Evolutionary conservation across 2,329 filamentous ascomycete species (phyloP), one percentile per base, ranked within the genome.

Genomic region (Ambrosiella cleistominuta): DNA sequence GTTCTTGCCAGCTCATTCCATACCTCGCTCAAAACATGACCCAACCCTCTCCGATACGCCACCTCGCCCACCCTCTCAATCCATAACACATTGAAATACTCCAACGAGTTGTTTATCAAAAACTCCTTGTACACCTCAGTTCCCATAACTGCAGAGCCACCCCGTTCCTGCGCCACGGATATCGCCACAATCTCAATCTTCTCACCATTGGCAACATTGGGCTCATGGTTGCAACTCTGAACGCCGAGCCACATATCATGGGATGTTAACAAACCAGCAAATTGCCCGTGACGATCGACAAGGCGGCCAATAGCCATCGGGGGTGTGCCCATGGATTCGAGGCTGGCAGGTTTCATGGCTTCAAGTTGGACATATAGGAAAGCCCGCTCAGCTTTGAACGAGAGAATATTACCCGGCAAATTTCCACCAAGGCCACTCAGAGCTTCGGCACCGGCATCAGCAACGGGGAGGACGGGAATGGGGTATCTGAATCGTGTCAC

Each of bases 81-180:
- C 72, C 72, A 74, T 38, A 74, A 62, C 44, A 74, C 72, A 36
- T 74, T 74, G 15, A 74, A 69, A 63, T 74, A 70, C 59, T 75
- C 71, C 36, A 76, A 65, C 38, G 68, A 66, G 38, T 71, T 71
- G 57, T 75, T 71, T 2, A 49, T 40, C 27, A 39, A 69, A 54
- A 70, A 66, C 60, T 72, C 71, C 45, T 68, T 67, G 57, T 72
- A 73, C 15, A 66, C 66, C 12, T 72, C 71, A 17, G 65, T 61
- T 12, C 69, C 68, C 44, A 72, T 72, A 1, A 71, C 66, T 49
- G 70, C 67, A 4, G 70, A 71, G 2, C 69, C 70, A n/a, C 67
- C 64, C n/a, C 70, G 67, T 66, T 74, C 72, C 61, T 67, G 69
- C 2, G 68, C 70, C 8, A 66, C 67, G 39, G 70, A 72, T 7